Base-by-base conservation (phyloP, 768 basidiomycete species). In the Rhizopogon roseolus region DNA sequence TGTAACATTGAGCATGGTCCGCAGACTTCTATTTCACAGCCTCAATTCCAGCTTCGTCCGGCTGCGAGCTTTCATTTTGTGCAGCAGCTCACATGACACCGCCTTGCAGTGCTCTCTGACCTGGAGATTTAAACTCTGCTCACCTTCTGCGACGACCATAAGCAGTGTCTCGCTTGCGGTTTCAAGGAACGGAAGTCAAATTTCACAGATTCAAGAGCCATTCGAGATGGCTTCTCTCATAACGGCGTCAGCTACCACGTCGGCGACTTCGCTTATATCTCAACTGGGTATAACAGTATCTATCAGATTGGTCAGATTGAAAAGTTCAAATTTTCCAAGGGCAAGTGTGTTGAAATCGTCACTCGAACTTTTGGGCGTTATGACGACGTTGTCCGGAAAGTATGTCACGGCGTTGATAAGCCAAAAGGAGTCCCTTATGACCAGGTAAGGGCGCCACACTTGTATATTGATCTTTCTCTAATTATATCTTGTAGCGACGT, bases 261-360 rank as follows among this genome's bases (percentile, higher is more conserved):
- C 8, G 48, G 75, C 42, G 88, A 89, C 56, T 88, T 81, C 55
- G 75, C 87, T 9, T 89, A 86, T 61, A 50, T 86, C 38, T 74
- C 71, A 39, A 55, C 66, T 36, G 53, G 60, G 13, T 58, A 59
- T 10, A 58, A 69, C 10, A 53, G 62, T 14, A 60, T 54, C 25
- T 73, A 85, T 41, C 63, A 71, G 5, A 80, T 90, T 50, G 85
- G 76, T 0, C 86, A 87, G 58, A 79, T 90, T 38, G 56, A 71
- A 14, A 62, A 67, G 4, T 63, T 86, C 17, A 57, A 59, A 40
- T 56, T 59, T n/a, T 63, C 62, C 27, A 59, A 54, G 6, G 41
- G 55, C 25, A 59, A 64, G 13, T 48, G 46, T 22, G 53, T 56
- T 8, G 63, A 77, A 40, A 60, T 71, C 4, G 60, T 66, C 7